Evolutionary conservation across 257 asterid genomes (phyloP), one percentile per base, ranked within the genome.

Genomic region (Nicotiana undulata): DNA sequence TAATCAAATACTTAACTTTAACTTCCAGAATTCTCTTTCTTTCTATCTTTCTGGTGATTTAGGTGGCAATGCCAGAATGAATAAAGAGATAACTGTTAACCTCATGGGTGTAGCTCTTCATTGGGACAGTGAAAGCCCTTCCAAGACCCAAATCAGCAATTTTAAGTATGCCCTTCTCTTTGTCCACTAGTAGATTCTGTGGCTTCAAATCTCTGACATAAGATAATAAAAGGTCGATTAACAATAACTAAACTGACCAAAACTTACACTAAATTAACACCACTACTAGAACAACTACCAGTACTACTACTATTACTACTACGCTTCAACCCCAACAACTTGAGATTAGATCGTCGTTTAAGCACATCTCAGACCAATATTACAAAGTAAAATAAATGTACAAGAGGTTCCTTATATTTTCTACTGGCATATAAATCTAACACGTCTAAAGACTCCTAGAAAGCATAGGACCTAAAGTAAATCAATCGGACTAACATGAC

Each of bases 91-190:
- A 83, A 64, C 40, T 24, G 37, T 53, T 16, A 81, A 87, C 97
- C 93, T 95, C 99, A 22, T 95, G 99, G 53, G 99, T 95, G 84
- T 95, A 95, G 88, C 97, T 95, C 89, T 95, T 95, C 53, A 95
- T 90, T 4, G 99, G 99, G 7, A 95, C 97, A 1, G 98, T 95
- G 82, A 93, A 95, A 0, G 97, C 91, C 93, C 99, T 89, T 24
- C 98, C 98, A 6, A 95, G 91, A n/a, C 99, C 99, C 5, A 95
- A 93, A 88, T 95, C 99, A 1, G 99, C 99, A 66, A 95, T 93
- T 88, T 95, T 95, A 79, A 95, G 92, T 12, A 95, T 81, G 17
- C 97, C 98, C 81, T 91, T 95, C 3, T 93, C 97, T 93, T 95
- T 95, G 80, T 95, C 99, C 18, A 95, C 92, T 34, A 95, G 85